Base-by-base conservation (phyloP, 805 yeast genomes). In the Trichomonascus vanleenenianus region DNA sequence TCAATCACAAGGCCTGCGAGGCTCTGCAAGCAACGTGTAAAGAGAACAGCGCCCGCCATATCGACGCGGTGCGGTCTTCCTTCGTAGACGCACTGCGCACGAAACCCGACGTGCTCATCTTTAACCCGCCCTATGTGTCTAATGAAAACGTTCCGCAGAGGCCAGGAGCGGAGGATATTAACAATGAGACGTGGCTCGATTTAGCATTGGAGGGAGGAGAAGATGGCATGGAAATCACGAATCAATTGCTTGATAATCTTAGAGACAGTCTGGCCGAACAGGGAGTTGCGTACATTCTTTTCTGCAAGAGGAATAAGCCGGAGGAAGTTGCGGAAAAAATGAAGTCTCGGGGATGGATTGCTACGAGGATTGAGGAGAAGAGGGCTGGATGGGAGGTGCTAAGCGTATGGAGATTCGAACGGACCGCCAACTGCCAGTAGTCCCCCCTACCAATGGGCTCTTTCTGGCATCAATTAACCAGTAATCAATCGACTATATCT, bases 81-180 rank as follows among this genome's bases (percentile, higher is more conserved):
- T 42, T 65, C 3, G 72, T 88, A 1, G 19, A 20, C n/a, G 16
- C 40, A 2, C 30, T 42, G 19, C 31, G 44, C 11, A 14, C 18
- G 7, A 25, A 27, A 19, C 30, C 40, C n/a, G 97, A 93, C 56
- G 47, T 91, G 1, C 66, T 93, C 18, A 70, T 93, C 1, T 93
- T 93, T 65, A 93, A 93, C 58, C 98, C 98, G 0, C 98, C 98
- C 0, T 93, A 93, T 59, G 98, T 93, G 1, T 98, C 98, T 0
- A 85, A 91, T 1, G 43, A 10, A 38, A 42, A 4, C 52, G 51
- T 5, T 52, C 55, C 2, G 58, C 57, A 0, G 11, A 14, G 15
- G 9, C 41, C 18, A 30, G 32, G 8, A 8, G 15, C 31, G 5
- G 34, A 39, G 7, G 54, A 52, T 0, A 71, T 69, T 2, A 75